These are phyloP conservation scores for Jamesozyma hellenica DNA, from an alignment of 805 yeast species.

Conservation along the genomic window DNA sequence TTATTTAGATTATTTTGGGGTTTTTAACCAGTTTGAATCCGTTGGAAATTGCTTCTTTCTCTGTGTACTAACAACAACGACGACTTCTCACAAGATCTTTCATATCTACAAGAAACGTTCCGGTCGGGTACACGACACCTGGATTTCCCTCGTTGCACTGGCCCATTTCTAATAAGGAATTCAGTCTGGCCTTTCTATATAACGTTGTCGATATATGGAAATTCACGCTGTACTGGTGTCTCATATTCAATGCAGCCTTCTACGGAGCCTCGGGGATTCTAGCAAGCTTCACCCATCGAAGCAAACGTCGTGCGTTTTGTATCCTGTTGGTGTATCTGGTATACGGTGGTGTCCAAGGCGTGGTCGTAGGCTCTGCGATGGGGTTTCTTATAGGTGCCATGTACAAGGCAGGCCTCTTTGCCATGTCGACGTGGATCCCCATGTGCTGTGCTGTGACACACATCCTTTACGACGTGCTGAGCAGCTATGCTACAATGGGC, in stretches of 20 bases:
- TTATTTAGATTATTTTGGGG: no score
- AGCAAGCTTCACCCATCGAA: slow-evolving; percentile 44
- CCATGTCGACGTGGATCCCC: slow-evolving; percentile 95
- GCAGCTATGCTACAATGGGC: slow-evolving; percentile 28
- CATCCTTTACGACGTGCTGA: slow-evolving; percentile 54
- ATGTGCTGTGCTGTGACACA: slow-evolving; percentile 67
- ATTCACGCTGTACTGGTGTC: slow-evolving; percentile 74
- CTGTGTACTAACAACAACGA: no score
- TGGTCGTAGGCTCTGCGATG: slow-evolving; percentile 62
- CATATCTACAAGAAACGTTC: slow-evolving; percentile 44
- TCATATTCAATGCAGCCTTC: slow-evolving; percentile 54
- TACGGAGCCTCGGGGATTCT: slow-evolving; percentile 55
- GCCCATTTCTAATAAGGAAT: slow-evolving; percentile 42
- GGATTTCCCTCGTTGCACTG: slow-evolving; percentile 70
- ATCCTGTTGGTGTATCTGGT: slow-evolving; percentile 40
- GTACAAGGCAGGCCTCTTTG: slow-evolving; percentile 68
- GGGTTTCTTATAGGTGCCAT: slow-evolving; percentile 69
- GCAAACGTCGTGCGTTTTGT: slow-evolving; percentile 31
- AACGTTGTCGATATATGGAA: slow-evolving; percentile 65
- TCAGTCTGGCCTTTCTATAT: slow-evolving; percentile 48
- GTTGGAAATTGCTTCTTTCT: no score
- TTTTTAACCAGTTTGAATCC: no score
- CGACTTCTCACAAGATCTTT: slow-evolving; percentile 22
- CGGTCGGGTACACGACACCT: slow-evolving; percentile 77
- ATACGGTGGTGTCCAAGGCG: slow-evolving; percentile 54